phyloP scores from a whole-genome alignment of 192 early-diverging fungal species.

The Linnemannia hyalina region DNA sequence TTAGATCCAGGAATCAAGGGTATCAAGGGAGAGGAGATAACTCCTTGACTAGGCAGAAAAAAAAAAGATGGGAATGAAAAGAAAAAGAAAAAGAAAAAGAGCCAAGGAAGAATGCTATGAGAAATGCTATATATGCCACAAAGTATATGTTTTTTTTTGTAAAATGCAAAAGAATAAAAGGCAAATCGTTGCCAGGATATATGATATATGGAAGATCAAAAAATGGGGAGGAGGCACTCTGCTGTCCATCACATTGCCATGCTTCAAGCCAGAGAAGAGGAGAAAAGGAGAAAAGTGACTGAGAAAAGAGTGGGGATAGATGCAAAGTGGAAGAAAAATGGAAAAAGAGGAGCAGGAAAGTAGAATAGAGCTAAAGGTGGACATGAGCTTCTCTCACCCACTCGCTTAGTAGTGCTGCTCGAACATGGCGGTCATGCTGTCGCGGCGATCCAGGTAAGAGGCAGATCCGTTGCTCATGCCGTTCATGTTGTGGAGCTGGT shows the following conservation, averaged over 20 bases:
- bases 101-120: background rate
- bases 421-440: conserved; percentile 58
- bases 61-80: background rate
- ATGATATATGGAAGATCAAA: background rate
- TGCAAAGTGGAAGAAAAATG: background rate
- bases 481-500: conserved; percentile 52
- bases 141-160: background rate
- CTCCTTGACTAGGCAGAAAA: background rate
- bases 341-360: background rate
- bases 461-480: conserved; percentile 23
- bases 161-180: conserved; percentile 5
- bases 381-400: background rate
- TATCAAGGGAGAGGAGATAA: background rate
- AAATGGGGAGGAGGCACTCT: background rate
- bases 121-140: conserved; percentile 28
- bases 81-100: background rate
- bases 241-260: background rate
- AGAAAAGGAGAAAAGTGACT: background rate
- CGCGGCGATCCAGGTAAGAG: conserved; percentile 47
- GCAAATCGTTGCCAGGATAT: conserved; percentile 5
- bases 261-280: background rate
- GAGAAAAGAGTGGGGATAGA: background rate
- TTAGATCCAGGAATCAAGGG: background rate
- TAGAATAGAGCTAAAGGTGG: background rate
- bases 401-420: conserved; percentile 48